Evolutionary conservation across 108 stramenopile species (phyloP), one percentile per base, ranked within the genome.

Genomic region (Phaeodactylum tricornutum): DNA sequence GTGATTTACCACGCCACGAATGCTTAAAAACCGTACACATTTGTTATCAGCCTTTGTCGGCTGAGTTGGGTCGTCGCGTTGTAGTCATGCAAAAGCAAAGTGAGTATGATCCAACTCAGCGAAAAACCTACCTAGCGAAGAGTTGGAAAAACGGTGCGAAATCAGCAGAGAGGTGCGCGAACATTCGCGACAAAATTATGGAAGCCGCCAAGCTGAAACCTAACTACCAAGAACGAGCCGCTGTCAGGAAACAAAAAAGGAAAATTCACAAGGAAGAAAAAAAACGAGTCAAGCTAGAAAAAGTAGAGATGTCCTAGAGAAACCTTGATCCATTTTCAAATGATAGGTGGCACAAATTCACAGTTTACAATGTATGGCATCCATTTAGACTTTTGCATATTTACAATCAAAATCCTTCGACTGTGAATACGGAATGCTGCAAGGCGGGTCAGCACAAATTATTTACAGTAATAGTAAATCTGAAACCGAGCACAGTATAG

Each of bases 11-110:
- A 1, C 45, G 61, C 8, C 94, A 95, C 43, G 72, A 77, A 7
- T 92, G 91, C 40, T 51, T 95, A 42, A 58, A 60, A 43, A 38
- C 84, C n/a, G 66, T 82, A 1, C 79, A 79, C 44, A 55, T 61
- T n/a, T 88, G 88, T 32, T 87, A 84, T 40, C 92, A 93, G 52
- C 85, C 83, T 1, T 70, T 93, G 39, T 62, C 72, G 38, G 37
- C 63, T 21, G 81, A 84, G 48, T 55, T 85, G 16, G 90, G 90
- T 22, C 66, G 90, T 21, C 75, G 90, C 27, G 79, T 84, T 21
- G 83, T 92, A 0, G 74, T 66, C 9, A 84, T 92, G 85, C 60
- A 75, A 37, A 92, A 92, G 43, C 50, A 83, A 0, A 45, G 43
- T 35, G 83, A 80, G 20, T 92, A 82, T 45, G 81, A 85, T 35